These are phyloP conservation scores for Pseudozyma sp. DNA, from an alignment of 1,284 basidiomycete genomes.

Conservation along the genomic window DNA sequence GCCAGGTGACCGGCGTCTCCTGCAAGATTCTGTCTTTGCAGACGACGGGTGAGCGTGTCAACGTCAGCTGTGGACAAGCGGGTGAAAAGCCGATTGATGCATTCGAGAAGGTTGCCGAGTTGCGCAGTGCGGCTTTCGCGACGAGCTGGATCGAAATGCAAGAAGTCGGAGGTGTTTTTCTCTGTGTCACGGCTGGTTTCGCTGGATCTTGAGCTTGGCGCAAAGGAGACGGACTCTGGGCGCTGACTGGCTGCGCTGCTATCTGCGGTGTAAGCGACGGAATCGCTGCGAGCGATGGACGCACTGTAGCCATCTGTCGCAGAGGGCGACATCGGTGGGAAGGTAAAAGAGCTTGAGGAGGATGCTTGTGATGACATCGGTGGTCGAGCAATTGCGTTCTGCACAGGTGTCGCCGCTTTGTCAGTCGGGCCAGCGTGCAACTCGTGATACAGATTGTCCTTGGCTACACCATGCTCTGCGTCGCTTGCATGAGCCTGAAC, in stretches of 20 bases:
- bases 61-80: constrained; percentile 86
- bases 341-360: constrained; percentile 22
- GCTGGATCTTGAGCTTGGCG: constrained; percentile 43
- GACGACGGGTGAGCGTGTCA: constrained; percentile 84
- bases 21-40: constrained; percentile 89
- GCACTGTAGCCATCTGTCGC: not conserved
- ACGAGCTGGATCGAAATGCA: constrained; percentile 28
- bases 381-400: not conserved
- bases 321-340: constrained; percentile 19
- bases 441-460: not conserved
- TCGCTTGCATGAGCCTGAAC: too few relatives aligned
- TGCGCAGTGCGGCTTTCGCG: constrained; percentile 62
- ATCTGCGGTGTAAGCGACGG: constrained; percentile 35
- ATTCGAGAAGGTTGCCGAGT: constrained; percentile 78
- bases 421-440: not conserved
- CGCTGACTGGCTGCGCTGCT: constrained; percentile 43
- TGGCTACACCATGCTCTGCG: not conserved
- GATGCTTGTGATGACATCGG: constrained; percentile 5
- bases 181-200: constrained; percentile 48
- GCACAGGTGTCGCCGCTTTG: not conserved
- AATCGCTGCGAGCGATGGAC: constrained; percentile 19
- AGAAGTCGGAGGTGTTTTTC: constrained; percentile 28
- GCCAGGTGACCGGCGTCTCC: constrained; percentile 90
- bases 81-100: constrained; percentile 76
- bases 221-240: constrained; percentile 34